Base-by-base conservation (phyloP, 1,284 basidiomycete species). In the Ganoderma lingzhi region DNA sequence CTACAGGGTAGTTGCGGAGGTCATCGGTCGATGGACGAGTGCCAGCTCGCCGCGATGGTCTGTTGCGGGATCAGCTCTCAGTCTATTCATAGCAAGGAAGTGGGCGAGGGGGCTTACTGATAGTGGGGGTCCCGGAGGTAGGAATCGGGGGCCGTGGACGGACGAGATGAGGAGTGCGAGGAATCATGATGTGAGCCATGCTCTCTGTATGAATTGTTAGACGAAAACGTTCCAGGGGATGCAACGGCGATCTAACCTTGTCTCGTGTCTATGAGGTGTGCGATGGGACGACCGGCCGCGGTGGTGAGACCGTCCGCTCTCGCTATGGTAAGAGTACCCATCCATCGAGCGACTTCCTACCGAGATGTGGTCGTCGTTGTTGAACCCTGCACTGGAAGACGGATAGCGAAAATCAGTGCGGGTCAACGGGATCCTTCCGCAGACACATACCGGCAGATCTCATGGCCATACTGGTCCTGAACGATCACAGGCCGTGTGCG, bases 401-500 rank as follows among this genome's bases (percentile, higher is more conserved):
- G 23, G 8, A 44, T 42, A 28, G 41, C 41, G 14, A 28, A 28
- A n/a, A 39, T 59, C 9, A 39, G 23, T 42, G 37, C 17, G 5
- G 39, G 23, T 28, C 23, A 15, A 14, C 6, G 12, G 6, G n/a
- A 14, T 2, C 14, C 23, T 15, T 28, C 5, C 2, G 37, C 39
- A 61, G 41, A 28, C 14, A 61, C 59, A 2, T 15, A 78, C 79
- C 79, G 71, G 68, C 77, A 79, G 28, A 80, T 75, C 63, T 80
- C 79, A 14, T 74, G 70, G 2, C 78, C 79, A 60, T 74, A 71
- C 55, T 78, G 74, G 66, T 80, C 79, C 55, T 80, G 73, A 42
- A 80, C 76, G 23, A 80, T 79, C 51, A 80, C 77, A 0, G 79
- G 79, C 28, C 76, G 75, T 3, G 71, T 72, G 12, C 68, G 74